Evolutionary conservation across 441 rosid species (phyloP).

Genomic region (Populus tomentosa): DNA sequence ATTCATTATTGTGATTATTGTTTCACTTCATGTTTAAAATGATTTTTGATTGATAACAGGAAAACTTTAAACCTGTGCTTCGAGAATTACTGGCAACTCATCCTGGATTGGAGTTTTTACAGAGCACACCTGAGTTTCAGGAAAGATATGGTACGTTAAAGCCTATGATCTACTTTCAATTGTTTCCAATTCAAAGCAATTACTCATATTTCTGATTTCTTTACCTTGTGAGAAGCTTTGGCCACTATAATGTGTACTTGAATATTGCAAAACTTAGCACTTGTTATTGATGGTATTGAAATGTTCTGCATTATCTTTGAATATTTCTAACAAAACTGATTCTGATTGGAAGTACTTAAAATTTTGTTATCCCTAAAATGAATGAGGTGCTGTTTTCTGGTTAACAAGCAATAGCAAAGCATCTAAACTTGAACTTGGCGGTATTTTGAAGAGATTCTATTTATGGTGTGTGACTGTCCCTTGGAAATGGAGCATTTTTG

Average conservation of each 20-base stretch:
- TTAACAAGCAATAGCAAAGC: neutral
- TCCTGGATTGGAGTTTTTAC: conserved; percentile 95
- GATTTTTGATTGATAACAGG: conserved; percentile 46
- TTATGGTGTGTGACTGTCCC: neutral
- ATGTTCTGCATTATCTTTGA: neutral
- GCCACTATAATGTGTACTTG: neutral
- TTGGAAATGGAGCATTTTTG: neutral
- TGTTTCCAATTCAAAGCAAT: conserved; percentile 5
- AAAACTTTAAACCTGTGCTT: conserved; percentile 87
- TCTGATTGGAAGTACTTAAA: neutral
- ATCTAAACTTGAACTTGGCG: neutral
- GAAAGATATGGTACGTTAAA: conserved; percentile 89
- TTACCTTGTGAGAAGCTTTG: neutral
- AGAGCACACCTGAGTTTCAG: conserved; percentile 97
- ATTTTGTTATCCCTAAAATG: neutral
- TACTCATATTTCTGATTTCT: neutral
- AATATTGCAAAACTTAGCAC: neutral
- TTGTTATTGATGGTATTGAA: neutral
- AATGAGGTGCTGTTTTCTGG: neutral
- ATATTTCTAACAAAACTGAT: conserved; percentile 1
- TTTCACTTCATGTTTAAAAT: conserved; percentile 8
- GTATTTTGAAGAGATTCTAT: neutral
- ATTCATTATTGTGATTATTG: neutral
- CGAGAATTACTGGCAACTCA: conserved; percentile 91
- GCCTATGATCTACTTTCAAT: conserved; percentile 6